Conservation (phyloP, 176 grass and related monocot species). For the Dactylis glomerata region DNA sequence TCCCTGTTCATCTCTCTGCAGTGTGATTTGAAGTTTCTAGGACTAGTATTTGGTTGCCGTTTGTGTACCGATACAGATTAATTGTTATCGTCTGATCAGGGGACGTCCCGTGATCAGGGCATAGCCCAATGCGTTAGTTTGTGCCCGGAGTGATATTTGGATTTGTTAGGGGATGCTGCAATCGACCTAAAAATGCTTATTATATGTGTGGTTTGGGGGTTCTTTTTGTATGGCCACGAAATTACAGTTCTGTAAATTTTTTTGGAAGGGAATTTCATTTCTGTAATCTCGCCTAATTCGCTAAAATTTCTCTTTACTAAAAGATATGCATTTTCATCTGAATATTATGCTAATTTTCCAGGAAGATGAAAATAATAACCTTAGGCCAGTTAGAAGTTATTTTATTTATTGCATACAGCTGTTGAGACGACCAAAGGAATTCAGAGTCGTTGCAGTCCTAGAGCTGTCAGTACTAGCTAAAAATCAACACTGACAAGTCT, state of each 20-base stretch:
- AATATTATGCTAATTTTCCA: background rate
- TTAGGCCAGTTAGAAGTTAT: background rate
- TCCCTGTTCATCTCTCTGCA: slow-evolving; percentile 16
- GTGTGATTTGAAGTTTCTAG: background rate
- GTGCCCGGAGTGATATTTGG: background rate
- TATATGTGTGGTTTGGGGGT: background rate
- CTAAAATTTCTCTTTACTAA: background rate
- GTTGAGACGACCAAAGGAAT: background rate
- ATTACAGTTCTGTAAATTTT: background rate
- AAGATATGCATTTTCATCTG: background rate
- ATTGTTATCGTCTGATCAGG: slow-evolving; percentile 3
- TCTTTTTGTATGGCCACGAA: background rate
- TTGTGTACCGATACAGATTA: background rate
- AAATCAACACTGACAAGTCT: background rate
- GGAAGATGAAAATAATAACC: background rate
- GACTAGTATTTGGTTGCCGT: background rate
- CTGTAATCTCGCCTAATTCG: background rate
- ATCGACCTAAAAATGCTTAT: background rate
- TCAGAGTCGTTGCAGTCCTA: background rate
- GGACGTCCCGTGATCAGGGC: background rate
- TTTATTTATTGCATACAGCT: slow-evolving; percentile 15
- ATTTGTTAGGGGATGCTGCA: slow-evolving; percentile 2
- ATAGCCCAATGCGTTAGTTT: background rate
- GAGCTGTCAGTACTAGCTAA: background rate
- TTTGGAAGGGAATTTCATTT: background rate